Percentiles rank a stretch among this genome's conserved stretches.
These are phyloP conservation scores for Hortiboletus flavorubellus DNA, from an alignment of 768 basidiomycete genomes.

Conservation along the genomic window DNA sequence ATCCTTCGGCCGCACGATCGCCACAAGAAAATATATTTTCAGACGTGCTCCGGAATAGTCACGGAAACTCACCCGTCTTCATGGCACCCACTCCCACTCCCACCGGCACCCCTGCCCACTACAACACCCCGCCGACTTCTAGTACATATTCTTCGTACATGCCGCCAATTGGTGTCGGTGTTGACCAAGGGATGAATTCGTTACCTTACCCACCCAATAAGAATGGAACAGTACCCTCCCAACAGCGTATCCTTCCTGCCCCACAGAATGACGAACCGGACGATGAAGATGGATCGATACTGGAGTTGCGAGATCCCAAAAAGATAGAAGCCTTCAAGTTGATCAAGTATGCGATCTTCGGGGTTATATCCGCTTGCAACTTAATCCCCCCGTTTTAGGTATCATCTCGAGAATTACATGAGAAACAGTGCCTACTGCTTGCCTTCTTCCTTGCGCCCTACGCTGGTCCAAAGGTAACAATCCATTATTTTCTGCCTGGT, in stretches of 20 bases:
- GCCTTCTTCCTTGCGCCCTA: conserved; percentile 83
- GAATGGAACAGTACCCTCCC: conserved; percentile 19
- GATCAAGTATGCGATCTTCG: conserved; percentile 53
- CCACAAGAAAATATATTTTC: conserved; percentile 55
- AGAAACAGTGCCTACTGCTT: conserved; percentile 84
- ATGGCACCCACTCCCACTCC: conserved; percentile 45
- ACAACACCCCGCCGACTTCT: conserved; percentile 37
- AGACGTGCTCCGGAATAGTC: conserved; percentile 54
- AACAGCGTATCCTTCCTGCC: conserved; percentile 24
- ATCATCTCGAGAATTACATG: conserved; percentile 89
- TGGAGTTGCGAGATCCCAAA: conserved; percentile 53
- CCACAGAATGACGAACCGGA: conserved; percentile 42
- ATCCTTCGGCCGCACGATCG: conserved; percentile 40
- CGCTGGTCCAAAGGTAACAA: conserved; percentile 75
- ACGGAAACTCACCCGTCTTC: conserved; percentile 58
- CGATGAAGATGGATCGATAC: conserved; percentile 47
- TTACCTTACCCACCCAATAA: conserved; percentile 46
- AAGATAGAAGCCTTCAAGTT: conserved; percentile 79
- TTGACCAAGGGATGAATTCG: conserved; percentile 51
- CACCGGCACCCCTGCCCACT: conserved; percentile 39
- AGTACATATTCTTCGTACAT: conserved; percentile 45
- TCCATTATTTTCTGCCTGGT: neutral
- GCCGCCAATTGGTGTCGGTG: conserved; percentile 52
- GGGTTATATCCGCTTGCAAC: neutral
- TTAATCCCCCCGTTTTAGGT: conserved; percentile 41